Evolutionary conservation across 345 rosid species (phyloP), one percentile per base, ranked within the genome.

Genomic region (Bruguiera gymnorhiza): DNA sequence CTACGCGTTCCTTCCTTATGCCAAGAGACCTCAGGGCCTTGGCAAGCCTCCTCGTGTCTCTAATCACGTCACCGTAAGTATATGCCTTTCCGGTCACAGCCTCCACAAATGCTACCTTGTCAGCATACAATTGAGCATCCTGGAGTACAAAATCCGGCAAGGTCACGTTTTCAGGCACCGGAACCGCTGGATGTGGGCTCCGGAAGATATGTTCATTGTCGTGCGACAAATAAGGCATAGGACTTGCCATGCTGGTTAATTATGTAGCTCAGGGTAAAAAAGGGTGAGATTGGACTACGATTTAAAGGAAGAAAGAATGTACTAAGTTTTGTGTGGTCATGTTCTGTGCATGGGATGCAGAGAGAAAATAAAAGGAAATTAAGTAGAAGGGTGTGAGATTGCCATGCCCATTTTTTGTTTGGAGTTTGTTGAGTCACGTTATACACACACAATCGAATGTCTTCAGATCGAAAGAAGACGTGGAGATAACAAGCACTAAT

Each of bases 131-230:
- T 53, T 92, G 95, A 18, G 88, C 96, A 65, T 85, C 92, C 61
- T 89, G 83, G 53, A 96, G 91, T 30, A 92, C 96, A 70, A 89
- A 95, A 50, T 92, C 93, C 2, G 98, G 96, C 78, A 92, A 62
- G 7, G 92, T 88, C 65, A 85, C 26, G 60, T 87, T 73, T 36
- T 83, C 83, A 0, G 93, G 97, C 60, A 95, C 87, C 0, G 87
- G 80, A 50, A 87, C 93, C 0, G 86, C 63, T 3, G 92, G 89
- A 60, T 79, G 78, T 7, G 68, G 74, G 84, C 97, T 90, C 56
- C 84, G 79, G 79, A 95, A 92, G 62, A 92, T 76, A 53, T 85
- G 79, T 10, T 88, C 88, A 10, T 11, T 4, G 18, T 84, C 83
- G 3, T 43, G 32, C 8, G 26, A 32, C 23, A 48, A 57, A 53